Evolutionary conservation across 2,329 filamentous ascomycete genomes (phyloP), one percentile per base, ranked within the genome.

Genomic region (Beauveria asiatica): DNA sequence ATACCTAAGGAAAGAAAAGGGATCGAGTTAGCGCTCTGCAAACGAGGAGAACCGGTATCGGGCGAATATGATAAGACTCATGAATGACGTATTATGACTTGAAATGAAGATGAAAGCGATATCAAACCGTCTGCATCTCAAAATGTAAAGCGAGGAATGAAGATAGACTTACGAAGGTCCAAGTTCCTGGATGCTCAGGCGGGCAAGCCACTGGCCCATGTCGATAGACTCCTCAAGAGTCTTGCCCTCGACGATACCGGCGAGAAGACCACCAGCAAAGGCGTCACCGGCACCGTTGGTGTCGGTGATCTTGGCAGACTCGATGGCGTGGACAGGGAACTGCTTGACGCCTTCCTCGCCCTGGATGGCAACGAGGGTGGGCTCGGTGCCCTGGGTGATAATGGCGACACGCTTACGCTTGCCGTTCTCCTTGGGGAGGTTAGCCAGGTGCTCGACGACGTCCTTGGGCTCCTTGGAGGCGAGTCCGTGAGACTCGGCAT

Each of bases 201-300:
- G 88, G 54, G 94, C 94, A 66, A 99, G 84, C 94, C 94, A 99
- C 78, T 97, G 92, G 65, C 94, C 94, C 83, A 94, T 90, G 74
- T 97, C 89, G 67, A 99, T 83, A 70, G 83, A 83, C 66, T 86
- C 84, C 68, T 89, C 86, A 55, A 99, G 81, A 59, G 84, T 73
- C 80, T 94, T 90, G 75, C 89, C 91, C 75, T 93, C 82, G 64
- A 96, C 87, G 65, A 97, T 80, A 71, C 92, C 94, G 57, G 94
- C 94, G 60, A 90, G 81, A 77, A 99, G 92, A 65, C 94, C 94
- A 71, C 92, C 94, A 62, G 94, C 93, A 70, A 99, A 99, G 57
- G 94, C 93, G 73, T 99, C 94, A 73, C 92, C 94, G 64, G 94
- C 94, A 72, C 94, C 94, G 73, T 93, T 97, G 75, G 93, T 97